Base-by-base conservation (phyloP, 805 yeast species). In the Starmerella scarabaei region DNA sequence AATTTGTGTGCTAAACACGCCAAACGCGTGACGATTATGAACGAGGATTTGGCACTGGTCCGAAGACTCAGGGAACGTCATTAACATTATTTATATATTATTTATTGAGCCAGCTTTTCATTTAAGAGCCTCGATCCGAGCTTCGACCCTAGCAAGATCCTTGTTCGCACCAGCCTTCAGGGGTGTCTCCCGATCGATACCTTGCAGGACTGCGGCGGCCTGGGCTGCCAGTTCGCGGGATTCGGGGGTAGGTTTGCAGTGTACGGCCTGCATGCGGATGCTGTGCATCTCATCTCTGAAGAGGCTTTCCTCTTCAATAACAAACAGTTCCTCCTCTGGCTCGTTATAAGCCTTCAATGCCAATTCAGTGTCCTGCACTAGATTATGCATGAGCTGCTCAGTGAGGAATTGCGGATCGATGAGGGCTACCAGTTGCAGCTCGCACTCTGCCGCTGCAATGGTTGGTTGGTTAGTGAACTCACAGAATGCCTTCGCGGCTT, bases 1-100 rank as follows among this genome's bases (percentile, higher is more conserved):
- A 88, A 86, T 73, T 75, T 88, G 71, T 91, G 96, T 71, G 96
- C 97, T 52, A 83, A 85, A 55, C 98, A 88, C 68, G 98, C 97
- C 59, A 88, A 91, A 78, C 80, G 98, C 71, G 97, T 88, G 56
- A 88, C 98, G 52, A 84, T 88, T 61, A 94, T 84, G 75, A 88
- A 85, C 83, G 86, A 86, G 71, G 98, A 88, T 67, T 83, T 88
- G 64, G 94, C 86, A 63, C 74, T 88, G 62, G 98, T 97, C 54
- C 81, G 96, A 72, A 81, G 97, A 73, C 77, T 88, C 64, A 80
- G 96, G 71, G 97, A 96, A 30, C 44, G 49, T 12, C 43, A 47
- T 21, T 67, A 93, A 45, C 3, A 8, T 28, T 8, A 12, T n/a
- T n/a, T 28, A 28, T n/a, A 28, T 28, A 28, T 16, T 16, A 9